Evolutionary conservation across 495 filamentous ascomycete genomes (phyloP), one percentile per base, ranked within the genome.

Genomic region (Xylaria intraflava): DNA sequence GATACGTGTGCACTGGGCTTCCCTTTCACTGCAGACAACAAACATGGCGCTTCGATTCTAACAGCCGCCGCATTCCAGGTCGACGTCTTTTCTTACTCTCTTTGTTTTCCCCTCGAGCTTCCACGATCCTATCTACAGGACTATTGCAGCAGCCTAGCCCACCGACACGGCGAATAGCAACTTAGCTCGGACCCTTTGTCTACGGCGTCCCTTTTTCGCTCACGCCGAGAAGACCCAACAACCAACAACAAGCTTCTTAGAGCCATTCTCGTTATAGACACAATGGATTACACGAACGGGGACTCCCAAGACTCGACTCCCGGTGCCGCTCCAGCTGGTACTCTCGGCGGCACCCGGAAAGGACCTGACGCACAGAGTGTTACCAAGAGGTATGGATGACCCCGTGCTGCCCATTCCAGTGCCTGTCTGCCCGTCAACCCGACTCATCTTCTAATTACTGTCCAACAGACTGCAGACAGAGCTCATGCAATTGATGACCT

Each of bases 401-500:
- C 31, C 49, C 10, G 14, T 39, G 33, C 29, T 20, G 9, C 23
- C 9, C 3, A 9, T 16, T n/a, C 12, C n/a, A 17, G 20, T 10
- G 14, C 31, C 14, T 38, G 41, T 22, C 11, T 29, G 8, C 4
- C 24, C n/a, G 6, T 6, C 23, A 16, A 17, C 30, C 16, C 14
- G 12, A 38, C 8, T 30, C 8, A 6, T 3, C 11, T 45, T 35
- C 50, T 53, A 38, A 53, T 41, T n/a, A 29, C 31, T 17, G 0
- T 3, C 12, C 23, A 14, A 23, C 69, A 97, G 92, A 57, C 79
- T 99, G 53, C 93, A 99, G 72, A 89, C 89, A 36, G 93, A 99
- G 70, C 78, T 99, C 48, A 96, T 97, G 90, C 85, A 92, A 71
- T 78, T 99, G 35, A 99, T 99, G 93, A 88, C 90, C 59, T 89